Conservation (phyloP, 163 green algal species). For the Chlamydomonas reinhardtii region DNA sequence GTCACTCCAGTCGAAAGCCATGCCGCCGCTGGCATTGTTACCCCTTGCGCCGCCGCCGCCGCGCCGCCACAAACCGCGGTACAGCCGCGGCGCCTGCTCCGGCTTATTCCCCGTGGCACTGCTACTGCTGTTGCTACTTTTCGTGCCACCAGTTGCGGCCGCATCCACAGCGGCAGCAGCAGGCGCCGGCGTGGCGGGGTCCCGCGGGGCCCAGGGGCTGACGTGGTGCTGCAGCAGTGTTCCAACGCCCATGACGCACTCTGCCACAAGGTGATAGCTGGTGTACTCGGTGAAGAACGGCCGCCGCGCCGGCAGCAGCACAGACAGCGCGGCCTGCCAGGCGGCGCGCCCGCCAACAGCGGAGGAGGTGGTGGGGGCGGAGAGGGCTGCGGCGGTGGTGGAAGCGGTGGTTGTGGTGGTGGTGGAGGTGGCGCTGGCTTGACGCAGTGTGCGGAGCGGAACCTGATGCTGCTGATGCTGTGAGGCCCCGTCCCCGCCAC, state of each 20-base stretch:
- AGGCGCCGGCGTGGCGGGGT: no score
- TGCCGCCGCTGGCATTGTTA: background rate
- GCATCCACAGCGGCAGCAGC: no score
- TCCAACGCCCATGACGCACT: slow-evolving; percentile 5
- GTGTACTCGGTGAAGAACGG: slow-evolving; percentile 39
- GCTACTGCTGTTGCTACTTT: no score
- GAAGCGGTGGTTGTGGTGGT: no score
- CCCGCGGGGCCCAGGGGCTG: no score
- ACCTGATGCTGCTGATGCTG: no score
- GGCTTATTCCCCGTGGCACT: no score
- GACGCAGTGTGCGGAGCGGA: no score
- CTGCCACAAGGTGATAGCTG: slow-evolving; percentile 28
- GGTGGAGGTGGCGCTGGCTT: no score
- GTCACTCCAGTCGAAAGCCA: background rate
- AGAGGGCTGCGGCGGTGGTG: no score
- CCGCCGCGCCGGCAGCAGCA: background rate
- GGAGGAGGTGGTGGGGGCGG: no score
- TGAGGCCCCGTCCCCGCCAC: no score
- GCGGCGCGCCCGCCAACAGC: background rate
- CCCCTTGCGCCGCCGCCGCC: background rate
- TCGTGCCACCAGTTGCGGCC: background rate
- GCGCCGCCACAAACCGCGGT: slow-evolving; percentile 5
- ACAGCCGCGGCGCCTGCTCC: slow-evolving; percentile 7
- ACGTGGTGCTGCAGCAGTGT: slow-evolving; percentile 12
- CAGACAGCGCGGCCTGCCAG: background rate